These are phyloP conservation scores for Salix suchowensis DNA, from an alignment of 345 rosid genomes.

Conservation along the genomic window DNA sequence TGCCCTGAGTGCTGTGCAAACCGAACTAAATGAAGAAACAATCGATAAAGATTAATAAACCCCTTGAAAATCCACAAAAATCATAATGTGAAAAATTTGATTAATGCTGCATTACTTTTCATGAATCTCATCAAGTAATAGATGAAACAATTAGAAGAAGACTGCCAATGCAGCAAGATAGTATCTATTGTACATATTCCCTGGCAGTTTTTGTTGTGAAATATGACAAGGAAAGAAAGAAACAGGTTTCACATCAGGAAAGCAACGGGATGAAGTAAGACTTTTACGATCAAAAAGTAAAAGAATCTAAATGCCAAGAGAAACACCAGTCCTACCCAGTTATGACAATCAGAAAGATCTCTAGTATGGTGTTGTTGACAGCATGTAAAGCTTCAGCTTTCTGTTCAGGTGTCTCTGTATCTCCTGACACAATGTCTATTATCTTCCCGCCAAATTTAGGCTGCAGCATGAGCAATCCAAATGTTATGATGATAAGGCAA, in stretches of 20 bases:
- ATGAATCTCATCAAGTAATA: background rate
- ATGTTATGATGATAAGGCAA: background rate
- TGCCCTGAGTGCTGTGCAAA: conserved; percentile 47
- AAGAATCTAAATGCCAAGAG: background rate
- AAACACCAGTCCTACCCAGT: conserved; percentile 29
- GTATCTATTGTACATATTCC: background rate
- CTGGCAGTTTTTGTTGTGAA: background rate
- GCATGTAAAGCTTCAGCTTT: conserved; percentile 35
- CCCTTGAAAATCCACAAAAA: background rate
- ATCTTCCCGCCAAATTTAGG: conserved; percentile 46
- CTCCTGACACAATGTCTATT: conserved; percentile 47
- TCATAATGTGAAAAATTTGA: background rate
- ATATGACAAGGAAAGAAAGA: background rate
- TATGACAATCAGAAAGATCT: conserved; percentile 35
- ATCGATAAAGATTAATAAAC: background rate
- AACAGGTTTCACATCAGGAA: background rate
- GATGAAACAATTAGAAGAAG: background rate
- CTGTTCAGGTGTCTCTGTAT: conserved; percentile 32
- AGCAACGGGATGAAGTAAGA: background rate
- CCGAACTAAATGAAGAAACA: conserved; percentile 26
- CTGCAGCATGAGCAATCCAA: conserved; percentile 21
- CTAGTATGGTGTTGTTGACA: conserved; percentile 40
- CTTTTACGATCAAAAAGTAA: background rate
- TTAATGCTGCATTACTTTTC: too few relatives aligned
- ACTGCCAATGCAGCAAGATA: background rate